Conservation (phyloP, 2,329 filamentous ascomycete genomes). For the Albophoma yamanashiensis region DNA sequence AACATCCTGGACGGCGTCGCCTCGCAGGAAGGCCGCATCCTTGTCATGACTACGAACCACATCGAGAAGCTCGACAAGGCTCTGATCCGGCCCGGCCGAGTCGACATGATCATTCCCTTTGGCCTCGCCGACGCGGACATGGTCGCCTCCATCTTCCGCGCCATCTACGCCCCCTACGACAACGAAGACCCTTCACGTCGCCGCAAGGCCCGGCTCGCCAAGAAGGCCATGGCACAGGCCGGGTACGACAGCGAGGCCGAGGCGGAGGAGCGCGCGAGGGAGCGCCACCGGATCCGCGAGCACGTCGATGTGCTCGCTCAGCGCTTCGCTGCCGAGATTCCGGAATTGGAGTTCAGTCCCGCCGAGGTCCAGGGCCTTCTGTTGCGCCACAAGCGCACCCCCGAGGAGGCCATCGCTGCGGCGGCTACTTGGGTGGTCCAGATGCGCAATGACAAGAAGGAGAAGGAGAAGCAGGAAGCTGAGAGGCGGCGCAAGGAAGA, state of each 20-base stretch:
- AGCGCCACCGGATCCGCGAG: constrained; percentile 23
- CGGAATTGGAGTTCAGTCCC: constrained; percentile 44
- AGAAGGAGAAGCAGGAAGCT: constrained; percentile 23
- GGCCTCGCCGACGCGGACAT: constrained; percentile 41
- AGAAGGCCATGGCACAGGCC: constrained; percentile 8
- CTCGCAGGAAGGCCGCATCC: constrained; percentile 50
- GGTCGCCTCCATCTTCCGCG: constrained; percentile 42
- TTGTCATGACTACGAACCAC: constrained; percentile 58
- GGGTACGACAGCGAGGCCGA: constrained; percentile 17
- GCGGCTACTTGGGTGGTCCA: constrained; percentile 38
- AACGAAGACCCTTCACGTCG: constrained; percentile 10
- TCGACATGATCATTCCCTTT: constrained; percentile 50
- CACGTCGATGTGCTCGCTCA: constrained; percentile 34
- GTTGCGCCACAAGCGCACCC: constrained; percentile 43
- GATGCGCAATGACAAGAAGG: constrained; percentile 36
- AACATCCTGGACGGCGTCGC: constrained; percentile 72
- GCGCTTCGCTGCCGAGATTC: constrained; percentile 39
- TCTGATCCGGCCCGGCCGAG: constrained; percentile 49
- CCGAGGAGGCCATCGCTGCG: constrained; percentile 34
- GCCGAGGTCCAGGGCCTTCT: constrained; percentile 51
- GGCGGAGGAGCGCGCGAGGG: constrained; percentile 15
- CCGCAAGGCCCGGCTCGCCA: not conserved
- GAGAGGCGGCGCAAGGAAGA: constrained; percentile 12
- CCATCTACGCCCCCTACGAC: constrained; percentile 45
- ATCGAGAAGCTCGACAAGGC: constrained; percentile 51